Percentiles rank a stretch among this genome's conserved stretches.
These are phyloP conservation scores for Coemansia umbellata DNA, from an alignment of 192 early-diverging fungal species.

Conservation along the genomic window DNA sequence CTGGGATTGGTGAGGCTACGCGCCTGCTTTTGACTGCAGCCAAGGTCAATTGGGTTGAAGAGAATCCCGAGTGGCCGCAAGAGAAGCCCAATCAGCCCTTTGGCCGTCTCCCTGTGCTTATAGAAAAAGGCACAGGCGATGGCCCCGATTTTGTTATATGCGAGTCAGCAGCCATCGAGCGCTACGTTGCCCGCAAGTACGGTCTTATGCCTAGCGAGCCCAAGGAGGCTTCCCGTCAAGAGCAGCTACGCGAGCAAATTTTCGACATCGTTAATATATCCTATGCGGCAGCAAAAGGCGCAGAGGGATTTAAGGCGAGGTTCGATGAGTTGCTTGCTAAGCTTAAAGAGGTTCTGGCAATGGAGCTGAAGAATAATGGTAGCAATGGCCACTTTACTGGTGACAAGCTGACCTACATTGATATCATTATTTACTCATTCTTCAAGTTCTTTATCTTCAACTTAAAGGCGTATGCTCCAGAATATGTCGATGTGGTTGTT, in stretches of 20 bases:
- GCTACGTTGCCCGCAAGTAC: constrained; percentile 50
- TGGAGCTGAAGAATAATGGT: constrained; percentile 49
- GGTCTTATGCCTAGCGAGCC: constrained; percentile 33
- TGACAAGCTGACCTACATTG: constrained; percentile 37
- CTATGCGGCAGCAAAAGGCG: too few relatives aligned
- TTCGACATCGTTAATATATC: constrained; percentile 1
- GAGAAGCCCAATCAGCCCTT: constrained; percentile 46
- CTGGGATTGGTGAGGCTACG: constrained; percentile 24
- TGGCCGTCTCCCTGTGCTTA: constrained; percentile 50
- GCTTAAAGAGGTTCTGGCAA: constrained; percentile 29
- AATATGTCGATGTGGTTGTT: background rate
- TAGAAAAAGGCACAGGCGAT: constrained; percentile 31
- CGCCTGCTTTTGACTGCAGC: constrained; percentile 39
- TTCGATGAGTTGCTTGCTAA: constrained; percentile 21
- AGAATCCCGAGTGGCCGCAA: constrained; percentile 45
- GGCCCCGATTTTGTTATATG: constrained; percentile 23
- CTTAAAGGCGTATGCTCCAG: background rate
- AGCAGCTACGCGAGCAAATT: constrained; percentile 22
- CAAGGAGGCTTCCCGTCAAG: constrained; percentile 28
- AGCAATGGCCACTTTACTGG: constrained; percentile 52
- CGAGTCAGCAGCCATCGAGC: constrained; percentile 50
- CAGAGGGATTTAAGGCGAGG: too few relatives aligned
- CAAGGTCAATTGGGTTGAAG: constrained; percentile 42
- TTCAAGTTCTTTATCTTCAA: constrained; percentile 15
- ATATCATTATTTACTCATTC: constrained; percentile 23